Base-by-base conservation (phyloP, 176 grass and related monocot genomes). In the Aegilops umbellulata region DNA sequence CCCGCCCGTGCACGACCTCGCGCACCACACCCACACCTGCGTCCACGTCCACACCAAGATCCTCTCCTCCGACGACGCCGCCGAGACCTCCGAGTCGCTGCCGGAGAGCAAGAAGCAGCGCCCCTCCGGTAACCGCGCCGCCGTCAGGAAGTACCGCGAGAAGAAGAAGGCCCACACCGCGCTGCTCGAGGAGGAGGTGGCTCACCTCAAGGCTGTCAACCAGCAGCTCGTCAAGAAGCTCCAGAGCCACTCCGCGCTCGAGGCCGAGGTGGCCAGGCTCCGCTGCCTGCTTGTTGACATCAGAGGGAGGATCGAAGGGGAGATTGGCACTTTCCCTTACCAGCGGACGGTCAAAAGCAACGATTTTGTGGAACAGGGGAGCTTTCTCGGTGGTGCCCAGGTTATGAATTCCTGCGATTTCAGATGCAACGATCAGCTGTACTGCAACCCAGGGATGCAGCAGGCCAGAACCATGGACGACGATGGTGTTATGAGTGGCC, bases 41-140 rank as follows among this genome's bases (percentile, higher is more conserved):
- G 84, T 92, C 65, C 93, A 95, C 81, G 93, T 90, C 66, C 93
- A 95, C 90, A 95, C 93, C 88, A 92, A 92, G 83, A 87, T 91
- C 26, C 80, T 95, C 73, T 88, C 93, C 4, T 82, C 88, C 0
- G 93, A 89, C n/a, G 76, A 22, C 19, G 53, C 19, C 7, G 53
- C 4, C 0, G 90, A 53, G 49, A 53, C 49, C 49, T 53, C 78
- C 3, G 86, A 91, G 51, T 81, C 87, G 0, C 49, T 53, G 49
- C 49, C 49, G 15, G 49, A 53, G 13, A 13, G 41, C 41, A 92
- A 90, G 86, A 92, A 95, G 86, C 88, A 88, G 15, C 88, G 90
- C 11, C 88, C 88, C 0, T 79, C 70, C 0, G 88, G 93, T 23
- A 95, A 95, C 29, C 85, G 88, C 3, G 93, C 91, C 6, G 93